Percentiles rank a stretch among this genome's conserved stretches.
Conservation (phyloP, 2,329 filamentous ascomycete genomes). For the Tolypocladium inflatum region DNA sequence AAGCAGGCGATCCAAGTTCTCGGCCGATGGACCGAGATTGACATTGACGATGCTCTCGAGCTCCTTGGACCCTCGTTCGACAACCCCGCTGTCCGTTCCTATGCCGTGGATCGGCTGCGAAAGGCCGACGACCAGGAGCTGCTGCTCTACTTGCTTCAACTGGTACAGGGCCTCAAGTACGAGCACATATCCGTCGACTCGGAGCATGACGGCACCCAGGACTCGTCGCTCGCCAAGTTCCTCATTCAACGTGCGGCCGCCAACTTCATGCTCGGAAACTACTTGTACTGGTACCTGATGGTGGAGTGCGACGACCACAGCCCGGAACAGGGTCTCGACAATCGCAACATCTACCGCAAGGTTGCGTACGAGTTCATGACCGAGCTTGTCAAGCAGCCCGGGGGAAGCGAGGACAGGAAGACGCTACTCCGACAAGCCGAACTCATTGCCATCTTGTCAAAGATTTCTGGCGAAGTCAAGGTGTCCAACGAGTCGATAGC, state of each 20-base stretch:
- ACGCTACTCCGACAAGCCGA: conserved; percentile 80
- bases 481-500: conserved; percentile 67
- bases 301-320: conserved; percentile 88
- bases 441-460: conserved; percentile 75
- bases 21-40: conserved; percentile 90
- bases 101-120: conserved; percentile 82
- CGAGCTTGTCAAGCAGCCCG: conserved; percentile 63
- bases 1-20: conserved; percentile 85
- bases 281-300: conserved; percentile 97
- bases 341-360: conserved; percentile 80
- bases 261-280: conserved; percentile 88
- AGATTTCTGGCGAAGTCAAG: conserved; percentile 82
- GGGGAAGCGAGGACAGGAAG: conserved; percentile 64
- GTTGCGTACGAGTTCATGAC: conserved; percentile 96
- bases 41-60: conserved; percentile 92
- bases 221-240: conserved; percentile 83
- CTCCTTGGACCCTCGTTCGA: conserved; percentile 87
- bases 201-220: conserved; percentile 48
- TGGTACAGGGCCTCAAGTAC: conserved; percentile 94
- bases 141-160: conserved; percentile 80
- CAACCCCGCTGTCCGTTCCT: conserved; percentile 78
- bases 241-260: conserved; percentile 78
- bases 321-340: conserved; percentile 61
- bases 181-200: conserved; percentile 62
- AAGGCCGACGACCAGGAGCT: conserved; percentile 92